phyloP scores from a whole-genome alignment of 768 basidiomycete genomes.

The Leccinum olivaceopallidum region DNA sequence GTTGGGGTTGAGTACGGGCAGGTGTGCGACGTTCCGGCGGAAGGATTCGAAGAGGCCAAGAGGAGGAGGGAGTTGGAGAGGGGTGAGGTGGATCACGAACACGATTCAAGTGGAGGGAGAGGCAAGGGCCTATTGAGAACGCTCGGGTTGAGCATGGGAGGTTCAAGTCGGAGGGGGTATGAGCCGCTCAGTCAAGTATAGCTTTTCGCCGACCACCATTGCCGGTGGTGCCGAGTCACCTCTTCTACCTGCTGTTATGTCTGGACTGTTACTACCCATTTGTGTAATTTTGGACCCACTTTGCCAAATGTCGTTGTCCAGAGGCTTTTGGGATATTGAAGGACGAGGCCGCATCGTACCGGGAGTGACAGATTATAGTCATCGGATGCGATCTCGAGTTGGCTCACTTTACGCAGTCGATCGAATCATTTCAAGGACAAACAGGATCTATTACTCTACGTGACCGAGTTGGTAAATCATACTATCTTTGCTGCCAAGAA shows the following conservation, averaged over 20 bases:
- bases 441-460: no score
- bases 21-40: constrained; percentile 85
- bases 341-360: no score
- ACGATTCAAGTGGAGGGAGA: constrained; percentile 43
- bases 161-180: constrained; percentile 36
- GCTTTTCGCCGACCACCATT: not conserved
- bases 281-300: not conserved
- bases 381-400: no score
- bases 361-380: no score
- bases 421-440: no score
- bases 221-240: not conserved
- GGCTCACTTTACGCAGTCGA: no score
- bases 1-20: constrained; percentile 89
- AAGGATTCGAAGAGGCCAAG: constrained; percentile 81
- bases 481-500: no score
- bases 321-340: no score
- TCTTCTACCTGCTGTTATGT: not conserved
- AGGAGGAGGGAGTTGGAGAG: constrained; percentile 53
- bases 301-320: no score
- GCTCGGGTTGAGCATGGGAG: constrained; percentile 38
- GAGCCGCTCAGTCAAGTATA: constrained; percentile 36
- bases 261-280: not conserved
- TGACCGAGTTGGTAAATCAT: no score
- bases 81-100: constrained; percentile 41
- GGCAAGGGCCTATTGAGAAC: constrained; percentile 40